Evolutionary conservation across 768 basidiomycete genomes (phyloP), one percentile per base, ranked within the genome.

Genomic region (Boletus rufocinnamomeus): DNA sequence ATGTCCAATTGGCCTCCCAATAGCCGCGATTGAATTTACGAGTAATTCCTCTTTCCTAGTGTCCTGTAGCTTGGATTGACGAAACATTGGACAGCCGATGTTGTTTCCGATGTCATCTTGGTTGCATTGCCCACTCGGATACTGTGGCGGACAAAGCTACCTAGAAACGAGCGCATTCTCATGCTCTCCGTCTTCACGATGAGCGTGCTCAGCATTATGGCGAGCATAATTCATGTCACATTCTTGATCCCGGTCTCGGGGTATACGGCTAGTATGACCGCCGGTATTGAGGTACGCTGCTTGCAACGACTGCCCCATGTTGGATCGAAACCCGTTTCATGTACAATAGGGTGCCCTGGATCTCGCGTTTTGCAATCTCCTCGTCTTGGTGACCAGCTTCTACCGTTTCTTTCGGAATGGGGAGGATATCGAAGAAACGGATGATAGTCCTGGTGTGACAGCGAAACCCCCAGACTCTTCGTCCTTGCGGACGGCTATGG

Each of bases 321-420:
- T 30, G 19, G 4, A 21, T 38, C 27, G 47, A 54, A 40, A 53
- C 51, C 3, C 3, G 49, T 44, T 53, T 62, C 32, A 32, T 28
- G 28, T 23, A 3, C 16, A 6, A 56, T 34, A 69, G 66, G 59
- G 61, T 55, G 57, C 54, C 6, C 21, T 69, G 13, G 49, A 55
- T 50, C 52, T 69, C 6, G 50, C 56, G 43, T 48, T 59, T 19
- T 63, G 67, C 46, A 52, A 67, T 19, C 54, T 60, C 50, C 58
- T 67, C 41, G 54, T 58, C 35, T 43, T 67, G 25, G 61, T 66
- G n/a, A 66, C 54, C 16, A 51, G 19, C 6, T 10, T 66, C 46
- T 54, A 60, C 38, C 58, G 55, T 28, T 44, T 51, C 43, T 28
- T 66, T 21, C 58, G 43, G 34, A 47, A 41, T 0, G 62, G 46